Percentiles rank a stretch among this genome's conserved stretches.
Evolutionary conservation across 441 rosid species (phyloP).

Genomic region (Metrosideros polymorpha): DNA sequence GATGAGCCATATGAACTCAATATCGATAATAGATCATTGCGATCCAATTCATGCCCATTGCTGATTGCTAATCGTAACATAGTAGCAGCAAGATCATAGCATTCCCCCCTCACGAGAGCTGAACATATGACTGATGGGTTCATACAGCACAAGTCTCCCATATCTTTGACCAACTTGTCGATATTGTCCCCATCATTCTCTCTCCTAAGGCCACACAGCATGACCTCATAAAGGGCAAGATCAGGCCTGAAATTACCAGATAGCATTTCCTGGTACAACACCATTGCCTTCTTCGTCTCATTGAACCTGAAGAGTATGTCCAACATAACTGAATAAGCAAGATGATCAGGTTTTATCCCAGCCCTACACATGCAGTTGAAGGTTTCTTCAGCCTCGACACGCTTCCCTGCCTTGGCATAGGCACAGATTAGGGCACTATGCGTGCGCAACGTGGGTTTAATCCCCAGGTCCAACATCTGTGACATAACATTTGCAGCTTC

Average conservation of each 20-base stretch:
- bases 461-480: constrained; percentile 80
- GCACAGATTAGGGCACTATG: constrained; percentile 95
- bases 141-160: constrained; percentile 62
- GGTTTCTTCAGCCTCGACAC: constrained; percentile 68
- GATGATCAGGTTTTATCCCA: constrained; percentile 73
- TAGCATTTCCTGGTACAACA: constrained; percentile 61
- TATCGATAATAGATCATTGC: constrained; percentile 51
- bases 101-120: constrained; percentile 73
- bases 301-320: constrained; percentile 63
- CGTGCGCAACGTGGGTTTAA: constrained; percentile 80
- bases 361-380: constrained; percentile 71
- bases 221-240: constrained; percentile 36
- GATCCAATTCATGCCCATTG: constrained; percentile 41
- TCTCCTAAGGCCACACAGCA: constrained; percentile 44
- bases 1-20: constrained; percentile 71
- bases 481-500: constrained; percentile 83
- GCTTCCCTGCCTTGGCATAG: constrained; percentile 88
- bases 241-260: constrained; percentile 52
- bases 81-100: constrained; percentile 75
- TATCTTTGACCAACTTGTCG: constrained; percentile 53
- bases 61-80: constrained; percentile 56
- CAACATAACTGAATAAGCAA: constrained; percentile 86
- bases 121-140: constrained; percentile 56
- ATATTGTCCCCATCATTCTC: constrained; percentile 52
- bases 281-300: constrained; percentile 51